Evolutionary conservation across 176 grass and related monocot genomes (phyloP), one percentile per base, ranked within the genome.

Genomic region (Stipa capillata): DNA sequence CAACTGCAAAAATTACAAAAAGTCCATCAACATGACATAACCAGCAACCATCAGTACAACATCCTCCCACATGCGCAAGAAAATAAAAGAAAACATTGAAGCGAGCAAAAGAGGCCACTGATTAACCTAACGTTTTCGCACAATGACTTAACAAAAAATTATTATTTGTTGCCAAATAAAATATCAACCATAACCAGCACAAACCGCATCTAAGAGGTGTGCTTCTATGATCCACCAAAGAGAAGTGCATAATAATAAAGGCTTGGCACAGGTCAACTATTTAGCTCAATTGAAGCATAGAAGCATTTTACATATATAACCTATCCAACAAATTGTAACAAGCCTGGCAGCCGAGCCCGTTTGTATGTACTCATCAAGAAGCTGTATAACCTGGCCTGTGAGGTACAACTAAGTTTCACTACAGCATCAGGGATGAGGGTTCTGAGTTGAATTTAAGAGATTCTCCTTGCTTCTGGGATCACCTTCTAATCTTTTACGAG

Each of bases 1-100:
- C 92, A 94, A 21, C 92, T 91, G 86, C 71, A 29, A 81, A 54
- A n/a, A 69, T 58, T 25, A 39, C 15, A 80, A 75, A n/a, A 7
- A 42, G 28, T 21, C 25, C 12, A 47, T 81, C 70, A 77, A 25
- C 15, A 57, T 64, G 8, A 44, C 34, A 81, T 68, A 47, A 37
- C 4, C 16, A 73, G 35, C 9, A n/a, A 59, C 3, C 7, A 81
- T 69, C 24, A 35, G n/a, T 24, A 13, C 37, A 43, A 7, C 50
- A 18, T 41, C 42, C 27, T 72, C n/a, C 18, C 5, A 72, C 44
- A 41, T 18, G 25, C 29, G 2, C 23, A 15, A 42, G 3, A 31
- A 70, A 78, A 40, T n/a, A 72, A 16, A 74, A 60, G 16, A 52
- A 50, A 73, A 47, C 36, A 73, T 41, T 33, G 40, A 41, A 63